These are phyloP conservation scores for Seiridium unicorne DNA, from an alignment of 2,329 filamentous ascomycete species.

Conservation along the genomic window DNA sequence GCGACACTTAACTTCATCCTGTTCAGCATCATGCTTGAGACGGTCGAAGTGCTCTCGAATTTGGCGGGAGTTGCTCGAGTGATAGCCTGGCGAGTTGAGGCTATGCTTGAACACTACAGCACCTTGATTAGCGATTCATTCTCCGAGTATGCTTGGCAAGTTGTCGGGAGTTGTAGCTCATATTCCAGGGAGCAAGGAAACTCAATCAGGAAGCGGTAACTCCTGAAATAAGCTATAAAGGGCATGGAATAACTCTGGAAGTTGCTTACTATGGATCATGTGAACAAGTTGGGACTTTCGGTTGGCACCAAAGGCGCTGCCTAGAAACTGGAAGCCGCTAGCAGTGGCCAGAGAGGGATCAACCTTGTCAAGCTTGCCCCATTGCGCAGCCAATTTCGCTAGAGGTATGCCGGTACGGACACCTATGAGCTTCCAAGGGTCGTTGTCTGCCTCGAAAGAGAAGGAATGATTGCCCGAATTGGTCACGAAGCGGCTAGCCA, in stretches of 20 bases:
- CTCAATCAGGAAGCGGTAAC: no score
- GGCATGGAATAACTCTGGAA: no score
- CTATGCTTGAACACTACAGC: constrained; percentile 21
- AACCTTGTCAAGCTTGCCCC: constrained; percentile 13
- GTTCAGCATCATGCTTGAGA: constrained; percentile 5
- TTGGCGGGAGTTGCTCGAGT: constrained; percentile 15
- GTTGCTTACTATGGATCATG: constrained; percentile 15
- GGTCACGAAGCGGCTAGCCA: constrained; percentile 14
- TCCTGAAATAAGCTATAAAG: no score
- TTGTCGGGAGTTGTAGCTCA: no score
- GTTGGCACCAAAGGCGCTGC: constrained; percentile 26
- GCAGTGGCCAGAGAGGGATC: neutral
- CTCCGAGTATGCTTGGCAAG: no score
- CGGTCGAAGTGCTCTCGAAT: constrained; percentile 9
- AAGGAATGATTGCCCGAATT: constrained; percentile 20
- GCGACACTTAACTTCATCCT: constrained; percentile 16
- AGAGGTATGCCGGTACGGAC: constrained; percentile 17
- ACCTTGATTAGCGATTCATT: no score
- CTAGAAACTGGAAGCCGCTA: constrained; percentile 17
- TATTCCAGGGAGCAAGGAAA: no score
- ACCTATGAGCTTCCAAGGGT: constrained; percentile 25
- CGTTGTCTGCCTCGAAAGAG: constrained; percentile 17
- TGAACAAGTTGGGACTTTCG: constrained; percentile 22
- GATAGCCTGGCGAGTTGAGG: constrained; percentile 22
- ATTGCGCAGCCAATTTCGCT: constrained; percentile 17